Base-by-base conservation (phyloP, 495 filamentous ascomycete genomes). In the Penicillium samsonianum region DNA sequence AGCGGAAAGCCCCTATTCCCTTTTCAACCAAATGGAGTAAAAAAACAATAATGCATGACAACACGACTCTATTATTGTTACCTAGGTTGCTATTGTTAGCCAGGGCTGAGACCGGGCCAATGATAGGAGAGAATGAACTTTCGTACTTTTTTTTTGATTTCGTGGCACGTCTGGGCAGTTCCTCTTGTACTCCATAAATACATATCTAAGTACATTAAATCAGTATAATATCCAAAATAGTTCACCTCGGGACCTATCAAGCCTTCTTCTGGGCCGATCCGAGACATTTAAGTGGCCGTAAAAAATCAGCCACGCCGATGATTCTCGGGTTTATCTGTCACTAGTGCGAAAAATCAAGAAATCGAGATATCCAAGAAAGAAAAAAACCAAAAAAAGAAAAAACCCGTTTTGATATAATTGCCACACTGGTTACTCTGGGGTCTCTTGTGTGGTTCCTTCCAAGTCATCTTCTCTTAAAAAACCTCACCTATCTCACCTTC, bases 71-170 rank as follows among this genome's bases (percentile, higher is more conserved):
- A 53, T 43, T 53, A 7, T 44, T 35, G 19, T 35, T 23, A 7
- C 30, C 10, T 2, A 2, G 30, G 1, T 35, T 38, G n/a, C 41
- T 49, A 43, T 54, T 47, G 28, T 62, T 46, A 33, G 47, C 37
- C 30, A 33, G 30, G 30, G 50, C 50, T 53, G 55, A 53, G 33
- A 50, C 42, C 53, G 37, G 48, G 53, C 54, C 59, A 55, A 62
- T 55, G 4, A 43, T 12, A 10, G 43, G n/a, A 20, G 31, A 44
- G 11, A 12, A 16, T 12, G 25, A 16, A 9, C 8, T 42, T 10
- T 26, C 2, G 22, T 45, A 7, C 12, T 26, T 5, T 1, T 8
- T 28, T 16, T 12, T 17, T 25, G 23, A 2, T 45, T 10, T 45
- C 14, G 19, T 20, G 14, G 23, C 44, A 17, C n/a, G n/a, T n/a